A percentile compares a stretch with the other conserved stretches of the same genome.
Conservation (phyloP, 208 protist genomes). For the Porcisia hertigi region DNA sequence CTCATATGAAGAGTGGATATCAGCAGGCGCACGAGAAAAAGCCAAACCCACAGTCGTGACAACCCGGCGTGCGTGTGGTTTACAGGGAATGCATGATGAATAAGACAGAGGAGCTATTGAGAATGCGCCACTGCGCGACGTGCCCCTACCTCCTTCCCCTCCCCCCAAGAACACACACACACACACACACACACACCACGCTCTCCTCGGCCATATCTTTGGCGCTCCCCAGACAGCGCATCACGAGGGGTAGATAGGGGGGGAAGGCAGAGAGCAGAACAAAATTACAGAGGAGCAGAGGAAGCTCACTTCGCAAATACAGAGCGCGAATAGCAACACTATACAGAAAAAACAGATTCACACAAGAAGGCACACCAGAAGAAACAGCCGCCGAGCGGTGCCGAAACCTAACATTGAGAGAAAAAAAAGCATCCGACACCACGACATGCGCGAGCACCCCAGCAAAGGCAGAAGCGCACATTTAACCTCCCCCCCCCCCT, state of each 20-base stretch:
- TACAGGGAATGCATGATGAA: neutral
- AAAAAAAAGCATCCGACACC: neutral
- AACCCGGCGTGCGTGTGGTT: neutral
- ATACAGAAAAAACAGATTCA: neutral
- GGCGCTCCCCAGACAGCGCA: neutral
- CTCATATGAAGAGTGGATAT: constrained; percentile 1
- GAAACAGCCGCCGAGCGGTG: neutral
- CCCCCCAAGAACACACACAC: neutral
- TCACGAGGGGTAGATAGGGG: neutral
- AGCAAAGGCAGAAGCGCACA: neutral
- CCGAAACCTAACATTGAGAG: neutral
- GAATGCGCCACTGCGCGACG: neutral
- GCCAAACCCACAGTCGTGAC: neutral
- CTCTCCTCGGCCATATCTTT: too few species aligned
- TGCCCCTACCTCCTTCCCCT: neutral
- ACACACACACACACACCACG: too few species aligned
- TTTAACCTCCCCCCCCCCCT: neutral
- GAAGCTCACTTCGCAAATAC: neutral
- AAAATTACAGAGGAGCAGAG: neutral
- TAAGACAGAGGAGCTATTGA: constrained; percentile 11
- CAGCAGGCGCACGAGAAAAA: constrained; percentile 10
- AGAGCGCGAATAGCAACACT: neutral
- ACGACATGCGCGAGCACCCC: neutral
- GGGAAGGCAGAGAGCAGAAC: neutral
- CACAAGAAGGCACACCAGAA: neutral